Evolutionary conservation across 345 rosid genomes (phyloP).

Genomic region (Brassica carinata): DNA sequence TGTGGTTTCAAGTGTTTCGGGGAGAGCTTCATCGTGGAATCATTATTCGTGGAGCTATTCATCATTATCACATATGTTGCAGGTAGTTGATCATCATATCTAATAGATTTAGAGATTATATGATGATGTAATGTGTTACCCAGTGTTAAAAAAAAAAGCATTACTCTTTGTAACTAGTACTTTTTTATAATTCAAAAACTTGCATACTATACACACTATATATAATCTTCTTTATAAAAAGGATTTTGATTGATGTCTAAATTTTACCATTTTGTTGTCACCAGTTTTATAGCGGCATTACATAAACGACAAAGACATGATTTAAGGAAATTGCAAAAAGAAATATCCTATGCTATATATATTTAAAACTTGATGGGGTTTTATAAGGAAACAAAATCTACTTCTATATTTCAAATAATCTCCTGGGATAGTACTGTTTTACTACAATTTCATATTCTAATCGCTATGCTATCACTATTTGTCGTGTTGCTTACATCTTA

Average conservation of each 20-base stretch:
- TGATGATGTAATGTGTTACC: too few relatives aligned
- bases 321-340: background rate
- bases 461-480: background rate
- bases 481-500: background rate
- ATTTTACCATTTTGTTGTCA: background rate
- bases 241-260: constrained; percentile 8
- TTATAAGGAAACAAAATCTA: background rate
- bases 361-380: background rate
- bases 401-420: background rate
- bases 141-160: too few relatives aligned
- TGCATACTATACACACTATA: background rate
- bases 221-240: background rate
- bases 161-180: background rate
- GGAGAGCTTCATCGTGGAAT: too few relatives aligned
- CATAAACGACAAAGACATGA: constrained; percentile 11
- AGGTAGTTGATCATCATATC: too few relatives aligned
- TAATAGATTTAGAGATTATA: too few relatives aligned
- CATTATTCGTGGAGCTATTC: too few relatives aligned
- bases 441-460: background rate
- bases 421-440: background rate
- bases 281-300: background rate
- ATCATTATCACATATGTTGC: too few relatives aligned
- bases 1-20: too few relatives aligned
- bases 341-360: background rate
- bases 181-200: background rate